These are phyloP conservation scores for Mycena vitilis DNA, from an alignment of 768 basidiomycete species.

Conservation along the genomic window DNA sequence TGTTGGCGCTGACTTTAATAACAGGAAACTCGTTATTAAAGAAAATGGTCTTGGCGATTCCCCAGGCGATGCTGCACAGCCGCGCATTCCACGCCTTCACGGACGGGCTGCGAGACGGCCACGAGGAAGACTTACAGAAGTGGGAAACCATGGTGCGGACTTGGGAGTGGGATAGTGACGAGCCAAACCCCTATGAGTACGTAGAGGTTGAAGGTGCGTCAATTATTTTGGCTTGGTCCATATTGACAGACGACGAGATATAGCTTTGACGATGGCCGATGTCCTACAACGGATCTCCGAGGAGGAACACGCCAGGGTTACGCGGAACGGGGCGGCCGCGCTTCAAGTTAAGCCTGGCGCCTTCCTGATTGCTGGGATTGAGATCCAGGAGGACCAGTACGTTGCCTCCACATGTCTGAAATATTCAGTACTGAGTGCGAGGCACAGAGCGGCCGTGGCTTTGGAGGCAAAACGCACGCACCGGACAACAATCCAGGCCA, in stretches of 20 bases:
- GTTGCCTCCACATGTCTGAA: neutral
- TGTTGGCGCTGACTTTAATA: neutral
- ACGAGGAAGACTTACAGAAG: neutral
- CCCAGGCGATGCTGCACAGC: neutral
- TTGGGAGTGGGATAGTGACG: neutral
- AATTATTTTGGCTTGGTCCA: neutral
- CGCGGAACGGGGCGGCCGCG: neutral
- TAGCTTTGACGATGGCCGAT: neutral
- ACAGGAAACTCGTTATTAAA: neutral
- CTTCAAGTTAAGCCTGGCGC: neutral
- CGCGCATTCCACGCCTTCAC: constrained; percentile 1
- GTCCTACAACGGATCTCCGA: constrained; percentile 25
- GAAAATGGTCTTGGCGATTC: constrained; percentile 1
- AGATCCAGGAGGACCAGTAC: constrained; percentile 26
- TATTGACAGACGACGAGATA: neutral
- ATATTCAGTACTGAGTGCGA: neutral
- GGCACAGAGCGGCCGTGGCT: neutral
- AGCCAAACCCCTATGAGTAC: neutral
- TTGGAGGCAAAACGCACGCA: neutral
- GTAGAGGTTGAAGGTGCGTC: constrained; percentile 2
- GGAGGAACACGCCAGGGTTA: constrained; percentile 29
- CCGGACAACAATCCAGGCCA: constrained; percentile 10
- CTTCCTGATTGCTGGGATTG: constrained; percentile 29
- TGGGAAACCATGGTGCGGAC: neutral
- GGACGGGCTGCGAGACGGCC: neutral